A percentile compares a stretch with the other conserved stretches of the same genome.
These are phyloP conservation scores for Calonectria hawksworthii DNA, from an alignment of 2,329 filamentous ascomycete genomes.

Conservation along the genomic window DNA sequence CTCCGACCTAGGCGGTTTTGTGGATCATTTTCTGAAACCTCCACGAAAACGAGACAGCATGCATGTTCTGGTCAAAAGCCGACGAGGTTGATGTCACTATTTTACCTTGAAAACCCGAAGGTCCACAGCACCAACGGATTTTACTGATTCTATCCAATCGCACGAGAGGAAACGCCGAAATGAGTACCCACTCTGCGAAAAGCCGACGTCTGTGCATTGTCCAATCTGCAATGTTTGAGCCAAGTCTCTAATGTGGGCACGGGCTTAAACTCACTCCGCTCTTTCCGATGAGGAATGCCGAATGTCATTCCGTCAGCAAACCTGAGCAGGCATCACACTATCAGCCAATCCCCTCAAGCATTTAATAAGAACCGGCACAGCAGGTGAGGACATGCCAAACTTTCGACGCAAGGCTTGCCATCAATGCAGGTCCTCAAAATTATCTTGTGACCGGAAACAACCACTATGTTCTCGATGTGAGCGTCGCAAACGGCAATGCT, in stretches of 20 bases:
- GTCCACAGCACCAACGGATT: background rate
- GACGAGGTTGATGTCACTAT: background rate
- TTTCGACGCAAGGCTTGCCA: background rate
- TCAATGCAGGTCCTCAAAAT: background rate
- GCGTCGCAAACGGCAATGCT: background rate
- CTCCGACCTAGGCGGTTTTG: background rate
- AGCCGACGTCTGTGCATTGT: background rate
- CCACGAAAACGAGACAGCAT: background rate
- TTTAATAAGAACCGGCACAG: background rate
- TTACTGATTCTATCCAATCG: background rate
- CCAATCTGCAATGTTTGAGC: background rate
- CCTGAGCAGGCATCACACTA: background rate
- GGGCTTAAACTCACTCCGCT: background rate
- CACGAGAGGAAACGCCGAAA: background rate
- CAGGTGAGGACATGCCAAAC: background rate
- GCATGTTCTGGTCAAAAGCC: background rate
- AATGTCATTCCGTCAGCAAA: background rate
- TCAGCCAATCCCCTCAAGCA: background rate
- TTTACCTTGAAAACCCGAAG: background rate
- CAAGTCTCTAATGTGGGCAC: background rate
- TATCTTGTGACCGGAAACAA: background rate
- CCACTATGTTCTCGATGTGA: background rate
- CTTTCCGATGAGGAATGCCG: background rate
- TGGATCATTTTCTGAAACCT: background rate
- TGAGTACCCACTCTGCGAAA: background rate